Conservation (phyloP, 352 stramenopile species). For the Phytophthora brassicae region DNA sequence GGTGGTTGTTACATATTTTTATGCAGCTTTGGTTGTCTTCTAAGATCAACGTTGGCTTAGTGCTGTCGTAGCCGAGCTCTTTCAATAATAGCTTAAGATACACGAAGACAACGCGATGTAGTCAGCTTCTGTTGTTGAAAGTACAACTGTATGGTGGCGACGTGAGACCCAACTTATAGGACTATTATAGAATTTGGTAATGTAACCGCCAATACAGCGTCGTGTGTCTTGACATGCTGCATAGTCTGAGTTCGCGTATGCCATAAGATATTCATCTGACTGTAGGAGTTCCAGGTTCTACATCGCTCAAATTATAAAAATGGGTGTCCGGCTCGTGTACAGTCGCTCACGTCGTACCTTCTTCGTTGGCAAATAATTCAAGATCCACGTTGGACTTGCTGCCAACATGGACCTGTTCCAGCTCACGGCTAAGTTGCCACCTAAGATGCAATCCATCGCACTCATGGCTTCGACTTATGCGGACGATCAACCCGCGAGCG, state of each 20-base stretch:
- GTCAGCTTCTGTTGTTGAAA: too few species aligned
- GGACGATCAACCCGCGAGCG: neutral
- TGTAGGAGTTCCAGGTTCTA: constrained; percentile 1
- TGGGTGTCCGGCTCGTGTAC: constrained; percentile 5
- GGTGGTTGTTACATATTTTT: constrained; percentile 14
- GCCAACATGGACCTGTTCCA: constrained; percentile 2
- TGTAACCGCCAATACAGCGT: neutral
- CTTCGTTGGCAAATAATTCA: constrained; percentile 7
- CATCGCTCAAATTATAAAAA: neutral
- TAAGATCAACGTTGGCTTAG: too few species aligned
- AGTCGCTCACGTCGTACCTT: neutral
- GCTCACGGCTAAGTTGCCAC: neutral
- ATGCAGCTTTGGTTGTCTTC: constrained; percentile 22
- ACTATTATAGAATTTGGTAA: constrained; percentile 11
- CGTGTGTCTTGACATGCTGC: constrained; percentile 2
- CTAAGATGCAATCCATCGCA: neutral
- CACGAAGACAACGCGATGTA: neutral
- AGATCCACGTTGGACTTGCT: neutral
- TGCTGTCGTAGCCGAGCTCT: constrained; percentile 12
- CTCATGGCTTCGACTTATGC: neutral
- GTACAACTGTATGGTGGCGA: neutral
- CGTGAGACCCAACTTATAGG: constrained; percentile 6
- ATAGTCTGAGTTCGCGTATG: constrained; percentile 12
- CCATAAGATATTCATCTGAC: constrained; percentile 5
- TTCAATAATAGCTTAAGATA: constrained; percentile 8